Evolutionary conservation across 768 basidiomycete genomes (phyloP).

Genomic region (Tephrocybe rancida): DNA sequence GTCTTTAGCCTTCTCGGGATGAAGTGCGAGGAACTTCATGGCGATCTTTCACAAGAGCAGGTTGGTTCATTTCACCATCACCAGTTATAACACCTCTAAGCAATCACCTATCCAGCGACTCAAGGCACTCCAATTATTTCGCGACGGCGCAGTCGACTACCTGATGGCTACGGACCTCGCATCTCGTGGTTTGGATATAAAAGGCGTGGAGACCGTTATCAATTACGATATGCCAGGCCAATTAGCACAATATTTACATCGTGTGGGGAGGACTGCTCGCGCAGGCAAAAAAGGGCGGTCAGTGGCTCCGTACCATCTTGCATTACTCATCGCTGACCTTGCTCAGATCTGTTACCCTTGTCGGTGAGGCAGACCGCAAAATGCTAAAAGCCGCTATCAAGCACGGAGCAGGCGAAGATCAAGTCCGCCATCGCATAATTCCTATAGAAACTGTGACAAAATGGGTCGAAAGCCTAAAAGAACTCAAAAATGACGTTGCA

Average conservation of each 20-base stretch:
- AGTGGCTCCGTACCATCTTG: conserved; percentile 29
- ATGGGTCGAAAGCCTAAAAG: conserved; percentile 71
- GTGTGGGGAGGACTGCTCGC: conserved; percentile 96
- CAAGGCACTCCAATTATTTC: conserved; percentile 82
- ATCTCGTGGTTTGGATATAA: conserved; percentile 94
- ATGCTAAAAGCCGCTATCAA: conserved; percentile 97
- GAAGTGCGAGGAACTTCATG: conserved; percentile 92
- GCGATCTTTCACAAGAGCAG: conserved; percentile 95
- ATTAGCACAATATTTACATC: conserved; percentile 92
- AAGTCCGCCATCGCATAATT: conserved; percentile 87
- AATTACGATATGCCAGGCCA: conserved; percentile 99
- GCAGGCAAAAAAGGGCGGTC: conserved; percentile 92
- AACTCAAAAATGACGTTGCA: conserved; percentile 74
- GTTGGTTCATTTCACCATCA: conserved; percentile 37
- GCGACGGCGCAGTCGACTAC: conserved; percentile 86
- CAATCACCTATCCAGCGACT: conserved; percentile 61
- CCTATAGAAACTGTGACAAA: conserved; percentile 72
- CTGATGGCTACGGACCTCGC: conserved; percentile 97
- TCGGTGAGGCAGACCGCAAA: conserved; percentile 95
- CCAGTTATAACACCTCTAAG: not conserved
- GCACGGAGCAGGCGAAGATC: conserved; percentile 74
- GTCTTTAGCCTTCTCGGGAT: conserved; percentile 89
- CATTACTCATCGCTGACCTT: conserved; percentile 3
- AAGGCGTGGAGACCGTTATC: conserved; percentile 95
- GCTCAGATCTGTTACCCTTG: conserved; percentile 85